Evolutionary conservation across 495 filamentous ascomycete species (phyloP), one percentile per base, ranked within the genome.

Genomic region (Tuber umbilicatum): DNA sequence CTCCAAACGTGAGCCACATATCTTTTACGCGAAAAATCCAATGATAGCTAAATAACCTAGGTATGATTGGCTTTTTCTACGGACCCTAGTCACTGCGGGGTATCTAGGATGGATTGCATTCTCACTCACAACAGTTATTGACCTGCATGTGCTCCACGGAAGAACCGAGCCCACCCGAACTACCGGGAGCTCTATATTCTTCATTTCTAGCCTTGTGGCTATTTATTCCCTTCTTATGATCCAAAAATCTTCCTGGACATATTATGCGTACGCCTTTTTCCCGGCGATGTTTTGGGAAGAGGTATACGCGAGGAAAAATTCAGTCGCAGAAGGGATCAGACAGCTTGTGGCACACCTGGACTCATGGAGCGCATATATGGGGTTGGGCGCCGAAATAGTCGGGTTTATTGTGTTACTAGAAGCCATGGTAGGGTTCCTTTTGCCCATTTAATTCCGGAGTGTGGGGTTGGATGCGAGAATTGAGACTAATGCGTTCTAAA

Each of bases 71-170:
- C 87, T 98, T n/a, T 98, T 99, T 85, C 83, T 99, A 45, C 87
- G 96, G 70, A 91, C 91, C n/a, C 87, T 98, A 47, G 92, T 99
- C 45, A 96, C 96, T 19, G 82, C 90, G n/a, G 96, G 96, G 31
- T 99, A 97, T 82, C 84, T 97, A 38, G 95, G 96, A 37, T 99
- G 94, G 94, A 97, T 99, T 78, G 91, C 92, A 21, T 99, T 94
- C 85, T 93, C 96, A 0, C 85, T 97, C 70, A 96, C 93, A 5
- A 97, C 92, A 2, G 93, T 97, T 68, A 88, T 98, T 79, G 92
- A 98, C 82, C 84, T 93, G 67, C 93, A 97, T 82, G 93, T 99
- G 47, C 84, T 99, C 21, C 90, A 94, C 78, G 90, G 91, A 42
- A 86, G 85, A 23, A 86, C 90, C 9, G 84, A 91, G 71, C 88